Evolutionary conservation across 2,329 filamentous ascomycete species (phyloP), one percentile per base, ranked within the genome.

Genomic region (Paraconiothyrium sp.): DNA sequence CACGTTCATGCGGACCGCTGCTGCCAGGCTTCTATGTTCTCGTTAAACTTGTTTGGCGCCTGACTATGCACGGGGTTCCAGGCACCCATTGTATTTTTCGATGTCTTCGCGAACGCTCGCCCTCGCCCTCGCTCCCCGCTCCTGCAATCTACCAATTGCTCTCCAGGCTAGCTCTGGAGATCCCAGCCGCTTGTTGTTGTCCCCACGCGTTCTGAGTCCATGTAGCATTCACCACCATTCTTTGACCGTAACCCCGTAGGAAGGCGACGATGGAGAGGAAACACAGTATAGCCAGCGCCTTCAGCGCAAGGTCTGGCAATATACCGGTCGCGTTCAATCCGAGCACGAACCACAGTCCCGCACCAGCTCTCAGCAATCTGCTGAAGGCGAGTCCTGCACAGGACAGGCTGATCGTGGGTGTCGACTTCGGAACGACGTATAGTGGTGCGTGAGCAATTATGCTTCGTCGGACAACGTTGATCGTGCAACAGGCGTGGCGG

Each of bases 361-460:
- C 64, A 48, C 63, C 63, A 4, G 59, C 57, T 24, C 48, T 61
- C 44, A 55, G 47, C 54, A 65, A 57, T 54, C 52, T 63, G 14
- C 46, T 65, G 9, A 67, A 63, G 52, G 24, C 63, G 41, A 65
- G 34, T 55, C 58, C 66, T n/a, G 63, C 66, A n/a, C 70, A 74
- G 54, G 90, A 92, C 73, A 84, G 89, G 58, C 79, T 93, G 67
- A 91, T 93, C 68, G 90, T 94, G 37, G 92, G 91, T 8, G 88
- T 94, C 8, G 92, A 94, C 76, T 94, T 94, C 80, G 92, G 92
- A 14, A 94, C 92, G n/a, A 94, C 91, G 1, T 94, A 92, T 74
- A 92, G 89, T 47, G 91, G 90, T 88, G 60, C 51, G 71, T 67
- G 41, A 32, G 22, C 43, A 27, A 24, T 27, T 32, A 34, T 27